A percentile compares a stretch with the other conserved stretches of the same genome.
Evolutionary conservation across 148 eudicot genomes (phyloP).

Genomic region (Polygonum maritimum): DNA sequence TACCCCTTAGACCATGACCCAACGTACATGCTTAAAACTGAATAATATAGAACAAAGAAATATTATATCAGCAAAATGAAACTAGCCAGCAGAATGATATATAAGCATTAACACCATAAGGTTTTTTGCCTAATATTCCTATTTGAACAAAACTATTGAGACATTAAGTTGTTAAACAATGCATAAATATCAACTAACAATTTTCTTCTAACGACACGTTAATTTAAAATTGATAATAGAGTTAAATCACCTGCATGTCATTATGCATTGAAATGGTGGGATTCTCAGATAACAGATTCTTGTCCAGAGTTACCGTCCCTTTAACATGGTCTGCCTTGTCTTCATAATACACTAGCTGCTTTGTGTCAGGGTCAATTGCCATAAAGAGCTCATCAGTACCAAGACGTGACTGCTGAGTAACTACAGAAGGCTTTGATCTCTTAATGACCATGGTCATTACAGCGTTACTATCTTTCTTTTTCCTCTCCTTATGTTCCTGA

Average conservation of each 20-base stretch:
- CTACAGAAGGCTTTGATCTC: constrained; percentile 68
- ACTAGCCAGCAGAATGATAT: background rate
- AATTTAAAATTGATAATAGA: background rate
- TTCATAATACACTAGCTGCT: constrained; percentile 76
- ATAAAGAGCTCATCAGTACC: constrained; percentile 92
- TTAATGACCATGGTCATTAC: constrained; percentile 92
- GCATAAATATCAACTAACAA: background rate
- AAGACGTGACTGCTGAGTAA: constrained; percentile 78
- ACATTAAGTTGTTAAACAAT: background rate
- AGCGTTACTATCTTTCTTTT: constrained; percentile 74
- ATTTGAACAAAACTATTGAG: background rate
- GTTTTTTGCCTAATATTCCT: background rate
- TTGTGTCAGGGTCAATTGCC: constrained; percentile 80
- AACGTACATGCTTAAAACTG: background rate
- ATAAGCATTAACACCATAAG: background rate
- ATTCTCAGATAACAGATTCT: constrained; percentile 53
- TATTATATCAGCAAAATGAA: background rate
- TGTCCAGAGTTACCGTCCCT: constrained; percentile 69
- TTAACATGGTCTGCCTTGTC: constrained; percentile 52
- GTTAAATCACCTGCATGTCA: constrained; percentile 70
- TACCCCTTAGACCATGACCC: background rate
- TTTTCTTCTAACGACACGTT: background rate
- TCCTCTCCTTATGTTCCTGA: constrained; percentile 86
- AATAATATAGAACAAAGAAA: background rate
- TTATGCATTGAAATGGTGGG: constrained; percentile 62